Base-by-base conservation (phyloP, 2,329 filamentous ascomycete species). In the Hypoxylon sp. region DNA sequence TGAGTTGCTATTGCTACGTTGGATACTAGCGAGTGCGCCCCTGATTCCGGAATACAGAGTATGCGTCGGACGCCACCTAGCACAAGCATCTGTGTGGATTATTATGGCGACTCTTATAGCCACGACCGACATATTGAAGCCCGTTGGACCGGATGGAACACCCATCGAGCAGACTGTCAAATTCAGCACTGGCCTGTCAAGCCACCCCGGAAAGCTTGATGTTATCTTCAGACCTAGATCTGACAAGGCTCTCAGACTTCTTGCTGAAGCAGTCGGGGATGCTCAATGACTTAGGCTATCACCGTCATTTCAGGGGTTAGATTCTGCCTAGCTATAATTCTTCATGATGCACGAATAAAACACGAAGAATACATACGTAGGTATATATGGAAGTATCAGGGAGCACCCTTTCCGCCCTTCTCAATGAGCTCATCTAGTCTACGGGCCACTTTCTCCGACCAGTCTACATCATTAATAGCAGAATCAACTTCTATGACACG, bases 391-490 rank as follows among this genome's bases (percentile, higher is more conserved):
- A 11, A 5, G 9, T 26, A 28, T 55, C 24, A 48, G 16, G 24
- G 26, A 53, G 11, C 24, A 46, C 8, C n/a, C n/a, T 24, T 40
- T 20, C 48, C 22, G 6, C 16, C 36, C 18, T 51, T 46, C 36
- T 65, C 54, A 11, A 74, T 38, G 9, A 75, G 66, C 30, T 73
- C 59, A 2, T 14, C 49, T 4, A 75, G 30, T 48, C 70, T 73
- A 7, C 32, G 49, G 53, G 71, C 72, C n/a, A 73, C 50, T 8
- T 48, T 52, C 52, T 72, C 69, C 11, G 72, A 67, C 61, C 65
- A 74, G 7, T 16, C 22, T 22, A 60, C 26, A 58, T 89, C 82
- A 70, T 90, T 90, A 32, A 90, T 80, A 32, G 82, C 79, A 9
- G 81, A 77, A 8, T 79, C 71, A 55, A 87, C 82, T 38, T 85